Evolutionary conservation across 495 filamentous ascomycete species (phyloP).

Genomic region (Podospora didyma): DNA sequence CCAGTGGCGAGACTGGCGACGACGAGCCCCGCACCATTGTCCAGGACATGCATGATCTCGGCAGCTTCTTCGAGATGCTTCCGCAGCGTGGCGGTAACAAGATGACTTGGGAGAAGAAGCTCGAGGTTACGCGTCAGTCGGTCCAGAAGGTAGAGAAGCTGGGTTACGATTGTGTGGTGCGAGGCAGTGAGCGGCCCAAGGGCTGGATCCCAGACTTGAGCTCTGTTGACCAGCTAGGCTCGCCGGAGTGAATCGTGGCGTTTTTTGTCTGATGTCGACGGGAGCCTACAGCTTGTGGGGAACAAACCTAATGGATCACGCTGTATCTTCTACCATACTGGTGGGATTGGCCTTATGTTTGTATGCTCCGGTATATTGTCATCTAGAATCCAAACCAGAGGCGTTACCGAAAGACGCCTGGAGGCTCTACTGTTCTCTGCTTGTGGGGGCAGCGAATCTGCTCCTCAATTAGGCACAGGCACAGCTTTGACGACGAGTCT

Average conservation of each 20-base stretch:
- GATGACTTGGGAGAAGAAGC: conserved; percentile 63
- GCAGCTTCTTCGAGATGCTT: conserved; percentile 68
- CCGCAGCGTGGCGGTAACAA: conserved; percentile 44
- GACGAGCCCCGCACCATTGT: conserved; percentile 53
- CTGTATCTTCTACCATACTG: no score
- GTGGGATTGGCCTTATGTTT: no score
- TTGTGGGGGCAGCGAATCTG: no score
- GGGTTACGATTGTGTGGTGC: conserved; percentile 78
- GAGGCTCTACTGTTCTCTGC: no score
- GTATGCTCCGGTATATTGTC: no score
- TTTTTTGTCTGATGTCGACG: no score
- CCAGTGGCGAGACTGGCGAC: conserved; percentile 25
- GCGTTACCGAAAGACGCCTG: no score
- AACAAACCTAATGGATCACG: no score
- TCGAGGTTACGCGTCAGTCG: conserved; percentile 78
- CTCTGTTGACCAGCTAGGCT: conserved; percentile 15
- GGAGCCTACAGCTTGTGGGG: no score
- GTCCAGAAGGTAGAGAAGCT: conserved; percentile 92
- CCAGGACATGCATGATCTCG: conserved; percentile 68
- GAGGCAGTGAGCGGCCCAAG: conserved; percentile 82
- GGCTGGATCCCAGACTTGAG: conserved; percentile 88
- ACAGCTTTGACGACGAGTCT: no score
- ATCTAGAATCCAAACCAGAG: no score
- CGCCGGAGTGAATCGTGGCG: conserved; percentile 12
- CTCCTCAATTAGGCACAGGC: no score